Base-by-base conservation (phyloP, 208 protist genomes). In the Wallacemonas rigidus region DNA sequence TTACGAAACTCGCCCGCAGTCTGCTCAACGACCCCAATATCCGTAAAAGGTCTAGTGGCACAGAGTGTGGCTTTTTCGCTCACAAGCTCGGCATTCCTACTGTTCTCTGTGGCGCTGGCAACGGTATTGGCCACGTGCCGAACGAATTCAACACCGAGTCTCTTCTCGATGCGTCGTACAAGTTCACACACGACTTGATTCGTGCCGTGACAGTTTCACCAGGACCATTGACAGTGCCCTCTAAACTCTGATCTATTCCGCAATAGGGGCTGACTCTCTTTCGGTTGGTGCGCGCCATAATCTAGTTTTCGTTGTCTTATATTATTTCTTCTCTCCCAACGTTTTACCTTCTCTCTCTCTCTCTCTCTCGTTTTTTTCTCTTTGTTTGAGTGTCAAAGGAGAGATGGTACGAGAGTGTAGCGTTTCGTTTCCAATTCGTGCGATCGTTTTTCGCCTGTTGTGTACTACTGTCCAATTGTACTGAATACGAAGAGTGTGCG, bases 171-270 rank as follows among this genome's bases (percentile, higher is more conserved):
- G 80, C 74, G 58, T 70, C 64, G 64, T 67, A 54, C 3, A 55
- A 9, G 26, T 81, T 85, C 67, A 85, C 80, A 53, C 56, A 71
- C 64, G 76, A 81, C 54, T 47, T 85, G 38, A 72, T 85, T 9
- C 41, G 38, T 40, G 14, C 45, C 41, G 63, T 54, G 44, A 69
- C 63, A 51, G 40, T 8, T 1, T 48, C 14, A 47, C 44, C 14
- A 53, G 35, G 26, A 15, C 12, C 15, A 69, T 6, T 6, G 41
- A 55, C 35, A 45, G 40, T 45, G 41, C 47, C 45, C 44, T 45
- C 45, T 26, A 54, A 14, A 17, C 41, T 17, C 41, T 48, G 7
- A 26, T 48, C 41, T 14, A 14, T 69, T 48, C 26, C 26, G 63
- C 12, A 12, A 53, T 7, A 11, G 47, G 47, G 14, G 7, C 47